Evolutionary conservation across 108 stramenopile species (phyloP), one percentile per base, ranked within the genome.

Genomic region (Nannochloropsis gaditana): DNA sequence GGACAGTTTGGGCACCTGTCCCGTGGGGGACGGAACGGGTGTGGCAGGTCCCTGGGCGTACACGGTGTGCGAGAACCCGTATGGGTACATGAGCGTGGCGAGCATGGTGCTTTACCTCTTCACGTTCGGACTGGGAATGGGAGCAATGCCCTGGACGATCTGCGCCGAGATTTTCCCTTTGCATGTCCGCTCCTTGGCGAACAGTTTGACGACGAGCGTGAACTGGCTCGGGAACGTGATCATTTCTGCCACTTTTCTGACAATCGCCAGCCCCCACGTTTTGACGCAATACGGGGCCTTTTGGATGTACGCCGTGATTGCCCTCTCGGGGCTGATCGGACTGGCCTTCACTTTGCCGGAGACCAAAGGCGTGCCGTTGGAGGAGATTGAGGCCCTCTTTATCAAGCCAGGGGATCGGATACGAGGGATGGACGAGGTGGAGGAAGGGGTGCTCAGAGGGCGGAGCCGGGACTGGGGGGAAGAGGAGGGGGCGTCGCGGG

Each of bases 121-220:
- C 9, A 87, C 92, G 21, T 96, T 96, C 89, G 94, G 94, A 17
- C 87, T 93, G 82, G 95, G 94, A 9, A 93, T 96, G 94, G 92
- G 93, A 5, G 92, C 91, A 42, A 82, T 94, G 83, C 94, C 95
- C 9, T 96, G 94, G 94, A 94, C 94, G 41, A 93, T 96, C 59
- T 93, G 93, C 83, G 92, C 93, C 41, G 95, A 96, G 90, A 95
- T 96, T 44, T 96, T 93, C 90, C 93, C 93, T 17, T 83, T 91
- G 43, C 86, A 91, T 79, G 88, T 87, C 80, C 93, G 95, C 9
- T 91, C 92, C 31, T 80, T 93, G 45, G 93, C 92, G 21, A 90
- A 93, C 3, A 91, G 93, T 43, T 84, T 91, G 73, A 90, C 92
- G 42, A 94, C 94, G 11, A 89, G 91, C 17, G 90, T 92, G 47